Evolutionary conservation across 768 basidiomycete genomes (phyloP).

Genomic region (Pisolithus albus): DNA sequence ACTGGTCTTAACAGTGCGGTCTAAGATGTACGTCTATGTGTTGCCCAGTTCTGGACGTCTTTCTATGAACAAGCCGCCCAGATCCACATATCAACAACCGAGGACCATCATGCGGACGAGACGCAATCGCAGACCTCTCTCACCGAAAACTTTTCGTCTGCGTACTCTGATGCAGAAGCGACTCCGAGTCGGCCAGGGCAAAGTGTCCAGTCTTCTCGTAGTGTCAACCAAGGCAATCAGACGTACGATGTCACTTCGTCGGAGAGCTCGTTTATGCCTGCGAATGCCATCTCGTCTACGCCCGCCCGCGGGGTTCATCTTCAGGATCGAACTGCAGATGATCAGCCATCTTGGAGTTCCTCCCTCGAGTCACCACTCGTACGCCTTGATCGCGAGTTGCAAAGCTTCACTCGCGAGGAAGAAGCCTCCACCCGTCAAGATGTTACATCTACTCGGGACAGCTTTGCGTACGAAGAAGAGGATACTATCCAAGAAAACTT

Average conservation of each 20-base stretch:
- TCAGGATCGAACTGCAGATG: constrained; percentile 36
- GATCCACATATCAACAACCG: constrained; percentile 70
- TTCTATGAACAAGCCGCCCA: constrained; percentile 95
- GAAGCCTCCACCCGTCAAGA: constrained; percentile 25
- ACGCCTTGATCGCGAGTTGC: constrained; percentile 56
- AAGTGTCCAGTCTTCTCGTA: constrained; percentile 7
- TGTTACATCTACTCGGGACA: constrained; percentile 15
- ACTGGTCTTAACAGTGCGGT: neutral
- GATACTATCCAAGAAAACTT: constrained; percentile 20
- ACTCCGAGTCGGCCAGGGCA: too few species aligned
- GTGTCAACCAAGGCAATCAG: constrained; percentile 1
- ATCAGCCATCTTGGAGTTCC: constrained; percentile 62
- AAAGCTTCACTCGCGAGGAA: constrained; percentile 38
- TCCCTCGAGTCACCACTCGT: constrained; percentile 71
- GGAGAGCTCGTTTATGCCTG: constrained; percentile 71
- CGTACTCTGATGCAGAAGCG: constrained; percentile 1
- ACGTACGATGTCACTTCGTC: constrained; percentile 40
- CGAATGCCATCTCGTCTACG: constrained; percentile 70
- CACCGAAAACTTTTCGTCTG: constrained; percentile 3
- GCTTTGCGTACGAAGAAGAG: constrained; percentile 27
- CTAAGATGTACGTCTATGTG: neutral
- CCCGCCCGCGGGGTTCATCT: constrained; percentile 42
- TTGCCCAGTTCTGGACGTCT: constrained; percentile 82
- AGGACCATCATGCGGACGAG: constrained; percentile 57
- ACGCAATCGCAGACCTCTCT: constrained; percentile 33